These are phyloP conservation scores for Hypomyces perniciosus DNA, from an alignment of 2,329 filamentous ascomycete genomes.

Conservation along the genomic window DNA sequence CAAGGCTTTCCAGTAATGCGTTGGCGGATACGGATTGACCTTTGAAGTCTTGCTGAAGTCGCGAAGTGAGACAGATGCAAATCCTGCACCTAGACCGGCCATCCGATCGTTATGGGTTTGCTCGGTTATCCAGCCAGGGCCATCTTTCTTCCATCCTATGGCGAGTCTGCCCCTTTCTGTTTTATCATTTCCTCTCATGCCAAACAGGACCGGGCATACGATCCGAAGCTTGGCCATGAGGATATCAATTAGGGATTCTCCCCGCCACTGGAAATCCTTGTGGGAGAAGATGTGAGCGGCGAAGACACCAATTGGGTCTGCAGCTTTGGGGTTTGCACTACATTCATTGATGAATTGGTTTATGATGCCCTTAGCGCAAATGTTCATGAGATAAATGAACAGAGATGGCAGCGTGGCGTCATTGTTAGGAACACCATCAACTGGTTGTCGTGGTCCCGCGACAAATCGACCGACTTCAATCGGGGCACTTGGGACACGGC, in stretches of 20 bases:
- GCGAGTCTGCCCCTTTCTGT: constrained; percentile 59
- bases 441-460: constrained; percentile 37
- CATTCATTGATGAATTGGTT: constrained; percentile 65
- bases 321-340: constrained; percentile 55
- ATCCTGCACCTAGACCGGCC: constrained; percentile 78
- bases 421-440: constrained; percentile 46
- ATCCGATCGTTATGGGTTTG: constrained; percentile 76
- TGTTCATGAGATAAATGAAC: constrained; percentile 70
- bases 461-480: constrained; percentile 53
- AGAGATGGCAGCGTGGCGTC: constrained; percentile 54
- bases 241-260: constrained; percentile 68
- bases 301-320: constrained; percentile 74
- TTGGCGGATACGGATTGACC: constrained; percentile 69
- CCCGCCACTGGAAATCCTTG: constrained; percentile 60
- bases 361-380: constrained; percentile 67
- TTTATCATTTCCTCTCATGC: constrained; percentile 68
- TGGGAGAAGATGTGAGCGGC: constrained; percentile 69
- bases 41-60: constrained; percentile 68
- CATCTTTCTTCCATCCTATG: constrained; percentile 68
- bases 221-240: constrained; percentile 79
- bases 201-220: constrained; percentile 79
- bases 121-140: constrained; percentile 55
- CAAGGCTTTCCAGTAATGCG: constrained; percentile 76
- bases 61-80: constrained; percentile 72
- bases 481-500: constrained; percentile 44